Evolutionary conservation across 148 eudicot species (phyloP).

Genomic region (Polygonum aviculare): DNA sequence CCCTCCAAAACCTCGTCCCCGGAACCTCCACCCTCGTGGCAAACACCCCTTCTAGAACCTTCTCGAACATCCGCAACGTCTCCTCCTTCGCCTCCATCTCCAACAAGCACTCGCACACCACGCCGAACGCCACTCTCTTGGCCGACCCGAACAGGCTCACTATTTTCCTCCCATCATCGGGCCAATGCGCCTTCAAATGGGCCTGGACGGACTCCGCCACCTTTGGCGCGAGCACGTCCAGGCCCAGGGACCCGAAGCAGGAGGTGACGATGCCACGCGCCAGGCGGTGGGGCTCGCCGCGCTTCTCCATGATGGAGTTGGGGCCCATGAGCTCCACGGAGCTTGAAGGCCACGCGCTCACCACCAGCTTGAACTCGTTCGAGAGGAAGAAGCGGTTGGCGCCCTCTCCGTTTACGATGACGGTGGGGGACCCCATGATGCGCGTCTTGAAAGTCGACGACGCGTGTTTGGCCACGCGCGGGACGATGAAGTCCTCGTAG

Average conservation of each 20-base stretch:
- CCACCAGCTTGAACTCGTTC: slow-evolving; percentile 75
- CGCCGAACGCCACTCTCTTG: slow-evolving; percentile 40
- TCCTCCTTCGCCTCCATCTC: slow-evolving; percentile 46
- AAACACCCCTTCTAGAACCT: slow-evolving; percentile 67
- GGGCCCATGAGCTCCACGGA: slow-evolving; percentile 73
- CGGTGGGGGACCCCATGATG: slow-evolving; percentile 63
- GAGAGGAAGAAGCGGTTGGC: slow-evolving; percentile 63
- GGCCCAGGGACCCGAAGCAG: slow-evolving; percentile 31
- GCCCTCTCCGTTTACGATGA: slow-evolving; percentile 50
- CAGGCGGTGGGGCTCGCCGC: slow-evolving; percentile 44
- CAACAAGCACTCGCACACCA: slow-evolving; percentile 58
- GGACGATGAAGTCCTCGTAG: slow-evolving; percentile 52
- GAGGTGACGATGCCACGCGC: slow-evolving; percentile 46
- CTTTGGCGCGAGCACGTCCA: slow-evolving; percentile 43
- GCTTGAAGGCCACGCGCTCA: slow-evolving; percentile 80
- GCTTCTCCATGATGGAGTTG: slow-evolving; percentile 71
- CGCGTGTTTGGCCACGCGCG: slow-evolving; percentile 43
- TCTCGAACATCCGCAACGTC: slow-evolving; percentile 45
- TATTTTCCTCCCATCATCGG: not conserved
- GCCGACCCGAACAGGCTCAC: slow-evolving; percentile 11
- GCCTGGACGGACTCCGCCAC: slow-evolving; percentile 29
- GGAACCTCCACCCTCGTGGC: slow-evolving; percentile 42
- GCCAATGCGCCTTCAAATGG: not conserved
- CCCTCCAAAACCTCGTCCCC: slow-evolving; percentile 66
- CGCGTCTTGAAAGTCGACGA: slow-evolving; percentile 56